Evolutionary conservation across 805 yeast genomes (phyloP).

Genomic region (Sugiyamaella lignohabitans): DNA sequence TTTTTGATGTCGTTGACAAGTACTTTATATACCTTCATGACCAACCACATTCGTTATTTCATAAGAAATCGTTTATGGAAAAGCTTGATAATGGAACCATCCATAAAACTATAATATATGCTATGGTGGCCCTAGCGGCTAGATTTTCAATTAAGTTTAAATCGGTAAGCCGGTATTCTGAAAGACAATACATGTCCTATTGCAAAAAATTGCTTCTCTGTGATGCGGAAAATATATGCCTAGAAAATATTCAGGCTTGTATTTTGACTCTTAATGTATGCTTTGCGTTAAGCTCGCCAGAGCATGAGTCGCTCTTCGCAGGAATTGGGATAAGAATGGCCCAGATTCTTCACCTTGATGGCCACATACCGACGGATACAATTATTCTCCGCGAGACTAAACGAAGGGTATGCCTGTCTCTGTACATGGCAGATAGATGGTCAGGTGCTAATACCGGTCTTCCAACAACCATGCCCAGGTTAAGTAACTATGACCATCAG

Average conservation of each 20-base stretch:
- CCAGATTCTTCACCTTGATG: constrained; percentile 4
- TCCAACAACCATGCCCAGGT: constrained; percentile 4
- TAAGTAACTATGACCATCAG: not conserved
- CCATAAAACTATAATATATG: constrained; percentile 5
- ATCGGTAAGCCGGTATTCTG: not conserved
- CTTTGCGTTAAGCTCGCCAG: constrained; percentile 6
- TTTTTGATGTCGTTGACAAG: constrained; percentile 6
- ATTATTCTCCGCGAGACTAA: constrained; percentile 5
- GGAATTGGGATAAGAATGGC: constrained; percentile 10
- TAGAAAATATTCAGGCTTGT: constrained; percentile 8
- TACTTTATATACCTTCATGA: constrained; percentile 9
- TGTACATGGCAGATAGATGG: constrained; percentile 11
- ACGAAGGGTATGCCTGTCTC: constrained; percentile 10
- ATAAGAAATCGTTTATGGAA: constrained; percentile 5
- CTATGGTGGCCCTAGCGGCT: constrained; percentile 8
- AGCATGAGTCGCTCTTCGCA: not conserved
- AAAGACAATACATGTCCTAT: not conserved
- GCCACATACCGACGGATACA: constrained; percentile 3
- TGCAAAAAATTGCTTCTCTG: constrained; percentile 1
- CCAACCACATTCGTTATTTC: constrained; percentile 10
- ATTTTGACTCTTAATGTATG: constrained; percentile 4
- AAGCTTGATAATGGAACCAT: constrained; percentile 3
- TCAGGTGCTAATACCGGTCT: constrained; percentile 4
- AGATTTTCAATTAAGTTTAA: constrained; percentile 4
- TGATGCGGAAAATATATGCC: constrained; percentile 11